Base-by-base conservation (phyloP, 2,329 filamentous ascomycete genomes). In the Phyllosticta capitalensis region DNA sequence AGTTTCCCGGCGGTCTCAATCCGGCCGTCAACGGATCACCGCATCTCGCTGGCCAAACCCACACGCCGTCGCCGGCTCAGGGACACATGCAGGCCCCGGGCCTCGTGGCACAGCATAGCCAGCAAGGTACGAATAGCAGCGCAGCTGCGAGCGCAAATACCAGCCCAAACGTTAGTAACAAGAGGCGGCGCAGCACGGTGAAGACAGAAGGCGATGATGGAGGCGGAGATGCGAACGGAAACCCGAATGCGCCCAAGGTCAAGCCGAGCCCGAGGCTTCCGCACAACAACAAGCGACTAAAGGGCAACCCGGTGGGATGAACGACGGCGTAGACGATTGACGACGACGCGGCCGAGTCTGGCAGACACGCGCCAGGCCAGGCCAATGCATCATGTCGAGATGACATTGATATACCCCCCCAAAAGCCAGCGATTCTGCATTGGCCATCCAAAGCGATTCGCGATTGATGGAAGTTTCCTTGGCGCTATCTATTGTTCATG, bases 121-220 rank as follows among this genome's bases (percentile, higher is more conserved):
- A 82, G 63, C 78, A 80, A 66, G 79, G 78, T 53, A 78, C 79
- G n/a, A 81, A 78, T 63, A 82, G 78, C 69, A 80, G 71, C 19
- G 74, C 74, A 63, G 78, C 76, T 2, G 76, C 79, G 9, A 84
- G 81, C 65, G 81, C 82, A 30, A 85, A 83, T 64, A 84, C 83
- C 5, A 86, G 83, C 64, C 83, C 83, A 2, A 84, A 82, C 64
- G 78, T 83, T 51, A 79, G 74, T 65, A 79, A 78, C 66, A 86
- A 86, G 71, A 75, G 81, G 61, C 78, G 83, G 61, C 75, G 83
- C 24, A 85, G 83, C 69, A 79, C 79, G 14, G 81, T 84, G 60
- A 86, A 86, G 69, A 72, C 79, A 57, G 83, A 85, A 65, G 76
- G 72, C 48, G 82, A 84, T 53, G 82, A 82, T 52, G 74, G 70